These are phyloP conservation scores for Nepenthes alata DNA, from an alignment of 179 eudicot genomes.

Conservation along the genomic window DNA sequence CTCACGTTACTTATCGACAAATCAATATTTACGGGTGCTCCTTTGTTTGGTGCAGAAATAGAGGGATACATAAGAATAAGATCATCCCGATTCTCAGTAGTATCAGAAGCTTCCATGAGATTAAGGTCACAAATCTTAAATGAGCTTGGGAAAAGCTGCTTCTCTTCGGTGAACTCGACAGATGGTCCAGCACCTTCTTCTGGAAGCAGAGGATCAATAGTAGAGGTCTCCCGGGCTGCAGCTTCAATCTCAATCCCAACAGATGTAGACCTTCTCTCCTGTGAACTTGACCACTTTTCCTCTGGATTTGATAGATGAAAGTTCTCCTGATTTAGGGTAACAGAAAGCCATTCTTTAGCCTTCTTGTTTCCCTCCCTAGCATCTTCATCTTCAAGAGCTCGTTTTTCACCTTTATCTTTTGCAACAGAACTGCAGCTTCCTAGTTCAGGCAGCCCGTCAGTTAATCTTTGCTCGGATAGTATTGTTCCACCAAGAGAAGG, in stretches of 20 bases:
- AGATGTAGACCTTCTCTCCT: slow-evolving; percentile 18
- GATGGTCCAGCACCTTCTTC: slow-evolving; percentile 25
- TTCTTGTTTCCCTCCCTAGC: slow-evolving; percentile 40
- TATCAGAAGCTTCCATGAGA: slow-evolving; percentile 57
- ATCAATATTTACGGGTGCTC: slow-evolving; percentile 43
- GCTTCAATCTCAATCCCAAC: slow-evolving; percentile 13
- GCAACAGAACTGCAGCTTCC: slow-evolving; percentile 27
- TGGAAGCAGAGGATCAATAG: slow-evolving; percentile 22
- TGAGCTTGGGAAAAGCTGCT: slow-evolving; percentile 62
- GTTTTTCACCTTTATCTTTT: slow-evolving; percentile 57
- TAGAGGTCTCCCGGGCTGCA: slow-evolving; percentile 27
- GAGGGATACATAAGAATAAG: slow-evolving; percentile 33
- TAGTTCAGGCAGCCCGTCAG: slow-evolving; percentile 27
- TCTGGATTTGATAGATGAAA: slow-evolving; percentile 21
- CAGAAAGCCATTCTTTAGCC: slow-evolving; percentile 51
- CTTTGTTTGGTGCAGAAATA: slow-evolving; percentile 24
- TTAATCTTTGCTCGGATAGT: slow-evolving; percentile 29
- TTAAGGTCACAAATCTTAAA: slow-evolving; percentile 90
- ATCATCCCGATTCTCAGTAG: slow-evolving; percentile 39
- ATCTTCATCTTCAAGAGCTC: slow-evolving; percentile 30
- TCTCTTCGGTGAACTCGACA: slow-evolving; percentile 43
- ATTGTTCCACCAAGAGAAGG: slow-evolving; percentile 27
- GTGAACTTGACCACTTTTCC: slow-evolving; percentile 17
- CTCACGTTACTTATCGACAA: slow-evolving; percentile 48
- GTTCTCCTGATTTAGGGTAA: slow-evolving; percentile 27